A percentile compares a stretch with the other conserved stretches of the same genome.
phyloP scores from a whole-genome alignment of 1,284 basidiomycete genomes.

The Malassezia equina region DNA sequence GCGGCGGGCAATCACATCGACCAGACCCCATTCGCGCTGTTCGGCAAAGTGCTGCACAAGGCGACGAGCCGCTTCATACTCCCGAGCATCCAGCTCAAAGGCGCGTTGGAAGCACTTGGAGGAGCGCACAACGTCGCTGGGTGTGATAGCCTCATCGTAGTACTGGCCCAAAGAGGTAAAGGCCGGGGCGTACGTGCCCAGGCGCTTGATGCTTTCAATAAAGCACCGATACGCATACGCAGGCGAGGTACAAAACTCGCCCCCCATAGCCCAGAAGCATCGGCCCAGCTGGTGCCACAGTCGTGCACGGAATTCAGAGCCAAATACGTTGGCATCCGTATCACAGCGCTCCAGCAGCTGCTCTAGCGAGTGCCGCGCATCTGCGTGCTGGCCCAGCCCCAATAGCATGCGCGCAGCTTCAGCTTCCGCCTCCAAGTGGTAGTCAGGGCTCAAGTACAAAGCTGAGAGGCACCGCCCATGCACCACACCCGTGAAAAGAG shows the following conservation, averaged over 20 bases:
- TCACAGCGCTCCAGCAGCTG: conserved; percentile 57
- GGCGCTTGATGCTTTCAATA: conserved; percentile 69
- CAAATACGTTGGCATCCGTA: conserved; percentile 49
- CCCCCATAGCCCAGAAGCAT: conserved; percentile 65
- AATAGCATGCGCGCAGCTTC: conserved; percentile 77
- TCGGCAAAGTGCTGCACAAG: conserved; percentile 83
- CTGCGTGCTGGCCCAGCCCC: conserved; percentile 55
- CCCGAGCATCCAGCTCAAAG: conserved; percentile 84
- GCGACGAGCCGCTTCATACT: conserved; percentile 70
- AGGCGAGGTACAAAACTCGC: conserved; percentile 49
- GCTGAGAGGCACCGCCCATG: conserved; percentile 41
- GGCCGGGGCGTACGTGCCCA: conserved; percentile 69
- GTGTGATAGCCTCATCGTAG: conserved; percentile 63
- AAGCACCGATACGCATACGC: conserved; percentile 55
- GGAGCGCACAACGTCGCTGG: conserved; percentile 71
- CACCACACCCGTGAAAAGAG: conserved; percentile 21
- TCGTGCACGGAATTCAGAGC: conserved; percentile 55
- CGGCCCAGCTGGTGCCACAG: conserved; percentile 75
- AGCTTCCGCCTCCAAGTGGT: conserved; percentile 63
- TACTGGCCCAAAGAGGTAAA: conserved; percentile 89
- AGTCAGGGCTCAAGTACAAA: conserved; percentile 48
- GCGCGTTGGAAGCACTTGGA: conserved; percentile 97
- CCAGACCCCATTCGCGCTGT: conserved; percentile 87
- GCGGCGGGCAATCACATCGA: conserved; percentile 79
- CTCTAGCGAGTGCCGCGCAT: conserved; percentile 57